These are phyloP conservation scores for Chlamydomonas reinhardtii DNA, from an alignment of 163 green algal genomes.

Conservation along the genomic window DNA sequence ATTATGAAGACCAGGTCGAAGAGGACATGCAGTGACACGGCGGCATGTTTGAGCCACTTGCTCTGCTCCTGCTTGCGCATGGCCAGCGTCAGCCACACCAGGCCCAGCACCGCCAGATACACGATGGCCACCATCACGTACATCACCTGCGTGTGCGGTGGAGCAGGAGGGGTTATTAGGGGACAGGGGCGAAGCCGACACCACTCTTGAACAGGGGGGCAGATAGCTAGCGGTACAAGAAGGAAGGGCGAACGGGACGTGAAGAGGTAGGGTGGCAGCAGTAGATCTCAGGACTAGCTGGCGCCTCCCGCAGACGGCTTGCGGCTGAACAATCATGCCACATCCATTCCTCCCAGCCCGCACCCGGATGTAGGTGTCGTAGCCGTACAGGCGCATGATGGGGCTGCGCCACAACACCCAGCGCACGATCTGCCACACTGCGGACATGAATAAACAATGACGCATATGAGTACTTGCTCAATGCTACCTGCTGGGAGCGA, in stretches of 20 bases:
- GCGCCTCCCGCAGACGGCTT: too few species aligned
- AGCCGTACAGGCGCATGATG: slow-evolving; percentile 35
- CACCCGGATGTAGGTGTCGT: neutral
- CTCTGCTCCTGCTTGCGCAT: slow-evolving; percentile 43
- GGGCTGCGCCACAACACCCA: slow-evolving; percentile 33
- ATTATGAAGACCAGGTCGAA: slow-evolving; percentile 44
- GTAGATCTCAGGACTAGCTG: too few species aligned
- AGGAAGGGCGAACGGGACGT: too few species aligned
- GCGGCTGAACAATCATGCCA: too few species aligned
- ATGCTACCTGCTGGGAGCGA: too few species aligned
- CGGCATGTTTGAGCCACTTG: slow-evolving; percentile 34
- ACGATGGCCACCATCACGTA: slow-evolving; percentile 36
- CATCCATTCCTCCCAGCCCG: too few species aligned
- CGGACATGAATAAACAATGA: neutral
- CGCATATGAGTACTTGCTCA: too few species aligned
- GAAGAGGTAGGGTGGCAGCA: too few species aligned
- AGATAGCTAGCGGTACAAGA: too few species aligned
- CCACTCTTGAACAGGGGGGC: too few species aligned
- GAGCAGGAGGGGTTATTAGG: neutral
- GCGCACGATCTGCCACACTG: slow-evolving; percentile 37
- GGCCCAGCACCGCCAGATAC: neutral
- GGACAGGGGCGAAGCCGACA: neutral
- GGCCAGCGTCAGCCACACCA: slow-evolving; percentile 39
- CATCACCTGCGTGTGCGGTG: slow-evolving; percentile 4
- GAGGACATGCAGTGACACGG: slow-evolving; percentile 15